Evolutionary conservation across 2,329 filamentous ascomycete genomes (phyloP).

Genomic region (Monilinia vaccinii-corymbosi): DNA sequence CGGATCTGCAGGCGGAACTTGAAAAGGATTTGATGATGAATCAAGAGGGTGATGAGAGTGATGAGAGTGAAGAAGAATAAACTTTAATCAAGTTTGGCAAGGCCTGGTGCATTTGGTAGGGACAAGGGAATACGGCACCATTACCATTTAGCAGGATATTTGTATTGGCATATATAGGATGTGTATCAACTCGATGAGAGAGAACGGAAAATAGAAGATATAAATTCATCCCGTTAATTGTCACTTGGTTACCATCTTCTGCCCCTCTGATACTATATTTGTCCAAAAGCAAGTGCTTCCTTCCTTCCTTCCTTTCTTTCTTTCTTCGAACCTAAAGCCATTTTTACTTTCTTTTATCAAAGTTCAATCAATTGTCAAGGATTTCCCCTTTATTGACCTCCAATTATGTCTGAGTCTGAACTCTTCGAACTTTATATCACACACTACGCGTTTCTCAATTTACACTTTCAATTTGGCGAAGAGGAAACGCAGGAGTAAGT

Average conservation of each 20-base stretch:
- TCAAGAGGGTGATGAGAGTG: constrained; percentile 21
- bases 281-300: not conserved
- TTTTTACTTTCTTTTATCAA: not conserved
- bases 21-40: constrained; percentile 2
- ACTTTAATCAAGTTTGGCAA: not conserved
- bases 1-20: constrained; percentile 27
- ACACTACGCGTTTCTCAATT: not conserved
- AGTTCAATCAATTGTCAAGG: not conserved
- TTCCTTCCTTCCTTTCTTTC: not conserved
- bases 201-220: not conserved
- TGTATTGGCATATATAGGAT: not conserved
- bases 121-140: not conserved
- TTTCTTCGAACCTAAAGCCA: not conserved
- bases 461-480: too few species aligned
- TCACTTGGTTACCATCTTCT: not conserved
- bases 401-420: not conserved
- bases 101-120: not conserved
- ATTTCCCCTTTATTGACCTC: not conserved
- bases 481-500: too few species aligned
- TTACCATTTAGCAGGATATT: not conserved
- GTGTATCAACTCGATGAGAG: not conserved
- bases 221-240: not conserved
- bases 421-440: not conserved
- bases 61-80: constrained; percentile 31
- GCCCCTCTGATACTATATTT: not conserved